phyloP scores from a whole-genome alignment of 306 rosid genomes.

The Hylodesmum podocarpum region DNA sequence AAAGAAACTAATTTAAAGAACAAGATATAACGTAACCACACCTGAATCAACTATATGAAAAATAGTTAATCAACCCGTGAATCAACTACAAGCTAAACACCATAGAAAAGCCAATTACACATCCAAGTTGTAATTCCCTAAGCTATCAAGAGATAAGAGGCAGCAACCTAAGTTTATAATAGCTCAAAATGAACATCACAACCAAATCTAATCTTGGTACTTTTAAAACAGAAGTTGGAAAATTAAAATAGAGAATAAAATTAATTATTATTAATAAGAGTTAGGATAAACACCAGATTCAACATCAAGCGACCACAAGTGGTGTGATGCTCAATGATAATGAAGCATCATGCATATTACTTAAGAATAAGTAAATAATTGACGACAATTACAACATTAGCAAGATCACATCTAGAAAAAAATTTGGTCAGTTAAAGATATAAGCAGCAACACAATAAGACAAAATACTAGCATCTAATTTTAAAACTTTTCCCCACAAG shows the following conservation, averaged over 20 bases:
- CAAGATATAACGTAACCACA: no score
- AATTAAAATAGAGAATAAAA: conserved; percentile 9
- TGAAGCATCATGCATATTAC: conserved; percentile 99
- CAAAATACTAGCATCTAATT: neutral
- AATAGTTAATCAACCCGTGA: neutral
- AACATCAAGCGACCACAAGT: conserved; percentile 98
- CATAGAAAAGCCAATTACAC: neutral
- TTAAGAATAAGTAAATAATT: conserved; percentile 93
- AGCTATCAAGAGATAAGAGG: neutral
- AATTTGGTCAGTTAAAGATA: conserved; percentile 1
- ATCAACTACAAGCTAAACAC: conserved; percentile 3
- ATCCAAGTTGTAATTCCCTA: neutral
- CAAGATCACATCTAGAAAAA: neutral
- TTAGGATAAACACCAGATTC: conserved; percentile 73
- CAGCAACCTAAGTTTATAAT: neutral
- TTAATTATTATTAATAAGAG: conserved; percentile 30
- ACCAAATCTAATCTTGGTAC: conserved; percentile 3
- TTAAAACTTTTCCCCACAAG: conserved; percentile 12
- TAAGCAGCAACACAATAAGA: conserved; percentile 14
- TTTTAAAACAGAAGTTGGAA: conserved; percentile 13
- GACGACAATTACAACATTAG: conserved; percentile 79
- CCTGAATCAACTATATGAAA: neutral
- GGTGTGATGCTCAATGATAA: conserved; percentile 95
- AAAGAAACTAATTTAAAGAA: no score
- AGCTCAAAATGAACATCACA: conserved; percentile 11